Conservation (phyloP, 352 stramenopile species). For the Globisporangium nodosum region DNA sequence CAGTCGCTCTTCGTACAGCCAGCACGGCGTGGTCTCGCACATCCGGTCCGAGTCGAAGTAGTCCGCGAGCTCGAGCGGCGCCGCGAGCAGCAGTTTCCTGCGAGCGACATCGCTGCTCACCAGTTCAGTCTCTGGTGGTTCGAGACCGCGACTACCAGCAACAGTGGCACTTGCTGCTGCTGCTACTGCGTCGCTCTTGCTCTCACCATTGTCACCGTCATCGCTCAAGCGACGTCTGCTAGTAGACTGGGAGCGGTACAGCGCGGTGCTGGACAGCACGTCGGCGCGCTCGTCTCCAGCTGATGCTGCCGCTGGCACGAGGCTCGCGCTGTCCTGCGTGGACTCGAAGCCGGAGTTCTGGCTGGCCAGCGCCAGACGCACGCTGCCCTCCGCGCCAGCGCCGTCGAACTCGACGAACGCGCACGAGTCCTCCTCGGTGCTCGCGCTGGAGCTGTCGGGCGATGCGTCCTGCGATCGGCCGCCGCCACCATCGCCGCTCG, state of each 20-base stretch:
- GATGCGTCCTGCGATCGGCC: background rate
- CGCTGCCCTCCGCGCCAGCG: too few relatives aligned
- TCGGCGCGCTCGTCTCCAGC: background rate
- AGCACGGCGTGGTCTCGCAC: slow-evolving; percentile 62
- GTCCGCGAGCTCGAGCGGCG: slow-evolving; percentile 36
- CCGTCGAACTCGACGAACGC: slow-evolving; percentile 29
- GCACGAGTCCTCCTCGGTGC: slow-evolving; percentile 19
- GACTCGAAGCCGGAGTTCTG: slow-evolving; percentile 47
- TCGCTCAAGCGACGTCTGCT: background rate
- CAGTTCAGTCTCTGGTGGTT: slow-evolving; percentile 7
- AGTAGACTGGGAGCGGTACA: background rate
- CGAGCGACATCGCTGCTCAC: slow-evolving; percentile 24
- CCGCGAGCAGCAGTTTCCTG: background rate
- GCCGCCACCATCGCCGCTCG: background rate
- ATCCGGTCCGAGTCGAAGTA: slow-evolving; percentile 67
- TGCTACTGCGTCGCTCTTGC: background rate
- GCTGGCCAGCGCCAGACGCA: slow-evolving; percentile 1
- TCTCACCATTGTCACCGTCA: background rate
- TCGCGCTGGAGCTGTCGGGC: background rate
- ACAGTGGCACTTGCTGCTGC: background rate
- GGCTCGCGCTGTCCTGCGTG: slow-evolving; percentile 48
- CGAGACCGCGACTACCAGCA: background rate
- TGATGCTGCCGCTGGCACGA: slow-evolving; percentile 23
- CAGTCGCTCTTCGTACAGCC: slow-evolving; percentile 27
- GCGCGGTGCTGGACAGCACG: background rate